Percentiles rank a stretch among this genome's conserved stretches.
phyloP scores from a whole-genome alignment of 2,329 filamentous ascomycete genomes.

The Didymella arachidicola region DNA sequence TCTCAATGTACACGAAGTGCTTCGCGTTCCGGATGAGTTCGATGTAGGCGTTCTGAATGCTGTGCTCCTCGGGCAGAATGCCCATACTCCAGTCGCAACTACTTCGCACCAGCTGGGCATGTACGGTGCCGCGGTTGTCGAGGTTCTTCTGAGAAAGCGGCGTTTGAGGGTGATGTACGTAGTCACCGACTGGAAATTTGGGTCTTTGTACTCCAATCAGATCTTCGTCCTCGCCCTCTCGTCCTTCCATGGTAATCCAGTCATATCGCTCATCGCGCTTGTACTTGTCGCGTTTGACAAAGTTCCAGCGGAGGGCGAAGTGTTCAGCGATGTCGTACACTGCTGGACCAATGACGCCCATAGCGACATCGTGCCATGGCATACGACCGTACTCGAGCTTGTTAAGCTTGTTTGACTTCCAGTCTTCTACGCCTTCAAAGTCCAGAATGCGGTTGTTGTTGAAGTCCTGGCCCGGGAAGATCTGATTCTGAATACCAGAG shows the following conservation, averaged over 20 bases:
- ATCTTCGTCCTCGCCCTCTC: slow-evolving; percentile 80
- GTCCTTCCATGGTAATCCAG: slow-evolving; percentile 82
- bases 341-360: slow-evolving; percentile 87
- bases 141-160: slow-evolving; percentile 71
- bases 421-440: slow-evolving; percentile 88
- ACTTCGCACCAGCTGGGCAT: slow-evolving; percentile 86
- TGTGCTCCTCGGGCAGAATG: slow-evolving; percentile 77
- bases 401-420: slow-evolving; percentile 90
- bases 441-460: slow-evolving; percentile 98
- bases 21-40: slow-evolving; percentile 87
- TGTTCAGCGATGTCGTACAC: slow-evolving; percentile 96
- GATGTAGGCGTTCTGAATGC: slow-evolving; percentile 85
- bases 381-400: slow-evolving; percentile 93
- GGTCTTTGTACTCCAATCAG: slow-evolving; percentile 88
- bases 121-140: slow-evolving; percentile 71
- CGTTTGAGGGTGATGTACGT: slow-evolving; percentile 78
- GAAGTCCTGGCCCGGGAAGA: slow-evolving; percentile 96
- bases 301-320: slow-evolving; percentile 95
- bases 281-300: slow-evolving; percentile 96
- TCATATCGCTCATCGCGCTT: slow-evolving; percentile 85
- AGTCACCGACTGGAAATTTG: slow-evolving; percentile 87
- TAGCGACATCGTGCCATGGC: slow-evolving; percentile 97
- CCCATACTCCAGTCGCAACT: slow-evolving; percentile 94
- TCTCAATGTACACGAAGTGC: slow-evolving; percentile 97
- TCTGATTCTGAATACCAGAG: slow-evolving; percentile 78